These are phyloP conservation scores for Chaetomium cochliodes DNA, from an alignment of 495 filamentous ascomycete genomes.

Conservation along the genomic window DNA sequence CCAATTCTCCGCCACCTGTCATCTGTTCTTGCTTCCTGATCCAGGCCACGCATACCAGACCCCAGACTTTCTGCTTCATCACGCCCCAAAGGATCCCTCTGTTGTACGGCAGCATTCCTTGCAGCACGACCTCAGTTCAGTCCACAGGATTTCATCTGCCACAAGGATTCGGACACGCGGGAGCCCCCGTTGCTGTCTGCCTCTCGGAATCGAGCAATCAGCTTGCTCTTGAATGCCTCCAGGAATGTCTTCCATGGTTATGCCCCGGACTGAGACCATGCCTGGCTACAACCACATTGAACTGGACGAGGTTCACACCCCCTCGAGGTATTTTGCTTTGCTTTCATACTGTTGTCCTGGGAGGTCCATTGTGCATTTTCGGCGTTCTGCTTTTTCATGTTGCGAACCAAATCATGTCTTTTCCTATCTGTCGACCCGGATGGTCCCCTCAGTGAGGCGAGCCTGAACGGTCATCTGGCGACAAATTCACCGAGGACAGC, in stretches of 20 bases:
- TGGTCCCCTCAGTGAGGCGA: constrained; percentile 33
- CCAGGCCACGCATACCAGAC: constrained; percentile 4
- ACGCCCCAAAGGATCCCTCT: constrained; percentile 25
- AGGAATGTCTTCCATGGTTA: constrained; percentile 48
- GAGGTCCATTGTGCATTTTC: constrained; percentile 39
- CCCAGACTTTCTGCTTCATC: constrained; percentile 11
- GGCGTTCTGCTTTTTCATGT: constrained; percentile 26
- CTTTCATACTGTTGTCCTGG: constrained; percentile 33
- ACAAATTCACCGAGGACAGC: constrained; percentile 12
- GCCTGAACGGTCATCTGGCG: constrained; percentile 9
- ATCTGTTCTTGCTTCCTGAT: neutral
- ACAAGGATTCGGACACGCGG: constrained; percentile 26
- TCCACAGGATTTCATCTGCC: constrained; percentile 32
- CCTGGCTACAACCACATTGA: constrained; percentile 49
- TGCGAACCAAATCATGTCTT: constrained; percentile 33
- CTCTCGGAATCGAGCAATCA: constrained; percentile 26
- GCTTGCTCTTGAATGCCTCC: constrained; percentile 27
- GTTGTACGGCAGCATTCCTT: constrained; percentile 27
- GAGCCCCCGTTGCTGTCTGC: constrained; percentile 24
- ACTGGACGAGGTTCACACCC: constrained; percentile 54
- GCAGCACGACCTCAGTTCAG: constrained; percentile 28
- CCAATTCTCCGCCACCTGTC: constrained; percentile 12
- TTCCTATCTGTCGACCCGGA: constrained; percentile 14
- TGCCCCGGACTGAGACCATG: constrained; percentile 48
- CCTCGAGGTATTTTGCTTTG: constrained; percentile 52